phyloP scores from a whole-genome alignment of 2,329 filamentous ascomycete genomes.

The Dactylellina haptotyla region DNA sequence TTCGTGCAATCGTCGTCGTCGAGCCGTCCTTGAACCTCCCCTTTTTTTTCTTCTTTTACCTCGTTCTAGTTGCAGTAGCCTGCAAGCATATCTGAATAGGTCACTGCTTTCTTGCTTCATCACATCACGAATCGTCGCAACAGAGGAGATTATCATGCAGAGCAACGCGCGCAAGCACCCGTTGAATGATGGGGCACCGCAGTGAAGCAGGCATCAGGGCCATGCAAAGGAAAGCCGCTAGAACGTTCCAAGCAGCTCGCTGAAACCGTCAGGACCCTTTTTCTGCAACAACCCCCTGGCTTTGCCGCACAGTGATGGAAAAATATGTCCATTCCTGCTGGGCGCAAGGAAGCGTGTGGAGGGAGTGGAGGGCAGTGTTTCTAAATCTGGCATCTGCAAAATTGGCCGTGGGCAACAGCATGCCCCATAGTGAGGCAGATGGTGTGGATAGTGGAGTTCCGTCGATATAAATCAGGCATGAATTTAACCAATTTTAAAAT shows the following conservation, averaged over 20 bases:
- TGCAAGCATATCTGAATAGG: constrained; percentile 1
- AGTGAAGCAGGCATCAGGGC: constrained; percentile 42
- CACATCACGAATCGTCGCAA: constrained; percentile 26
- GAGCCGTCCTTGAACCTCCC: too few species aligned
- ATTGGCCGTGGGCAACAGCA: constrained; percentile 1
- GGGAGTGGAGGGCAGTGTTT: constrained; percentile 28
- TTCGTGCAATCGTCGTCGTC: background rate
- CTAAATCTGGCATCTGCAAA: constrained; percentile 54
- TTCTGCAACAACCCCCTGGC: constrained; percentile 37
- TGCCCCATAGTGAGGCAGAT: constrained; percentile 3
- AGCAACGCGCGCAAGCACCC: constrained; percentile 22
- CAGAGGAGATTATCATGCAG: constrained; percentile 30
- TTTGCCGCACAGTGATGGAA: constrained; percentile 35
- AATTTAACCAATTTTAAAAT: constrained; percentile 51
- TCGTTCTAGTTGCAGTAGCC: too few species aligned
- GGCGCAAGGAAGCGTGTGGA: constrained; percentile 19
- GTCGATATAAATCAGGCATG: constrained; percentile 28
- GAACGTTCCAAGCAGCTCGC: constrained; percentile 51
- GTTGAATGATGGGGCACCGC: constrained; percentile 28
- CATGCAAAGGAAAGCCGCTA: constrained; percentile 47
- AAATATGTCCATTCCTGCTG: constrained; percentile 34
- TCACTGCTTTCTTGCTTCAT: constrained; percentile 8
- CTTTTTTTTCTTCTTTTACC: too few species aligned
- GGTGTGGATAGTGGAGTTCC: constrained; percentile 33
- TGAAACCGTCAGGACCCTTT: constrained; percentile 51